Base-by-base conservation (phyloP, 2,329 filamentous ascomycete species). In the Scedosporium apiospermum region DNA sequence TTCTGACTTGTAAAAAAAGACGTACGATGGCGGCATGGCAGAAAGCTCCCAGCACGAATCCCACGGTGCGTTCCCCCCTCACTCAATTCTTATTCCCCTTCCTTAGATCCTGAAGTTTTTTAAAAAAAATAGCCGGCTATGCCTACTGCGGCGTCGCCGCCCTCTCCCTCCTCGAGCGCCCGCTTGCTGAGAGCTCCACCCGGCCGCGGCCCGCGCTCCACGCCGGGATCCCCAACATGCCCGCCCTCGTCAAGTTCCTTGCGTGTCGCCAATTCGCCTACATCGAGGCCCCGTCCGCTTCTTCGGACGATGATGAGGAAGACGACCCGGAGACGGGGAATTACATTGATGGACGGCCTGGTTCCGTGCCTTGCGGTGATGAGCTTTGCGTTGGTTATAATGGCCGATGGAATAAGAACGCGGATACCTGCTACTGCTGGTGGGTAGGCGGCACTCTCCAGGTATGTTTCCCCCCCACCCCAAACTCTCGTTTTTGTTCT, bases 381-480 rank as follows among this genome's bases (percentile, higher is more conserved):
- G 69, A 73, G 21, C 74, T 77, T 9, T 83, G 82, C 69, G 82
- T 91, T 1, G 95, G 93, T 9, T 92, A 96, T 76, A 96, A 96
- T 69, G 95, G 95, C 27, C 86, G 95, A 59, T 87, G 85, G 71
- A 97, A 96, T 77, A 99, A 99, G 74, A 82, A 88, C 58, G 89
- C 90, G 9, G 95, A 99, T 75, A 98, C 95, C 0, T 99, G 95
- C 76, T 99, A 99, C 74, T 88, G 86, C 23, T 99, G 93, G 80
- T 99, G 95, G 95, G 91, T 90, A 0, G 82, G 82, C 3, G 91
- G 85, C 1, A 85, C 91, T 1, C 71, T 85, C 1, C 68, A 71
- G 61, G 78, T 81, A 69, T 65, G 74, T 60, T 72, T 6, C 44
- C 4, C n/a, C 46, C 27, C 27, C 23, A 23, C 27, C 27, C 23